phyloP scores from a whole-genome alignment of 1,139 yeast genomes.

The Saccharomyces hybrid region DNA sequence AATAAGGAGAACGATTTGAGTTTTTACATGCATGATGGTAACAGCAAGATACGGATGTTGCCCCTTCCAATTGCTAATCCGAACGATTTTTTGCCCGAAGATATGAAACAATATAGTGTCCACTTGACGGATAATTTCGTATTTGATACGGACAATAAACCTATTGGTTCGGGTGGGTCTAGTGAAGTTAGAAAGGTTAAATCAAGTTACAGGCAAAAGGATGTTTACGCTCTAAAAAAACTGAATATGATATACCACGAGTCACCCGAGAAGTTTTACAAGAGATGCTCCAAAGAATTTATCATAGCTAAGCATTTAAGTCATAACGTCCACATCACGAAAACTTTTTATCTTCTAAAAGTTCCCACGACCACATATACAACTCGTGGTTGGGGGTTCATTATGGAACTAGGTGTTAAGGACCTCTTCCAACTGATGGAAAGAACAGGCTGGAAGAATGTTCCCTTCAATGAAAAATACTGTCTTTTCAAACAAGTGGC shows the following conservation, averaged over 20 bases:
- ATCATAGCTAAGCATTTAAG: conserved; percentile 48
- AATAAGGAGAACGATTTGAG: conserved; percentile 15
- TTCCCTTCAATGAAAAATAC: conserved; percentile 46
- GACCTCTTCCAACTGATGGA: conserved; percentile 61
- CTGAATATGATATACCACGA: conserved; percentile 55
- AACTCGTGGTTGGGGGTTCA: conserved; percentile 70
- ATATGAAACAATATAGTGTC: conserved; percentile 44
- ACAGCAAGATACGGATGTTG: conserved; percentile 40
- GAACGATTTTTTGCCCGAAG: conserved; percentile 52
- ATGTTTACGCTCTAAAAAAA: conserved; percentile 54
- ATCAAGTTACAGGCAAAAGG: conserved; percentile 34
- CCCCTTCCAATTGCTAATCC: conserved; percentile 66
- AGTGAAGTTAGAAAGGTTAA: conserved; percentile 54
- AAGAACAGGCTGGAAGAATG: conserved; percentile 40
- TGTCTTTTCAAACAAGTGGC: conserved; percentile 43
- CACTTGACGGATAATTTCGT: conserved; percentile 54
- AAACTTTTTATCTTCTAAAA: conserved; percentile 47
- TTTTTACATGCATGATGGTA: conserved; percentile 31
- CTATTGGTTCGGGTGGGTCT: conserved; percentile 68
- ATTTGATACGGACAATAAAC: conserved; percentile 37
- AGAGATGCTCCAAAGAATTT: conserved; percentile 56
- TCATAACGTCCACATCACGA: conserved; percentile 50
- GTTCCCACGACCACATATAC: conserved; percentile 49
- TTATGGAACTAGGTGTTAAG: conserved; percentile 58
- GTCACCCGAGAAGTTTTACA: conserved; percentile 57